Evolutionary conservation across 805 yeast genomes (phyloP), one percentile per base, ranked within the genome.

Genomic region (Lachancea waltii): DNA sequence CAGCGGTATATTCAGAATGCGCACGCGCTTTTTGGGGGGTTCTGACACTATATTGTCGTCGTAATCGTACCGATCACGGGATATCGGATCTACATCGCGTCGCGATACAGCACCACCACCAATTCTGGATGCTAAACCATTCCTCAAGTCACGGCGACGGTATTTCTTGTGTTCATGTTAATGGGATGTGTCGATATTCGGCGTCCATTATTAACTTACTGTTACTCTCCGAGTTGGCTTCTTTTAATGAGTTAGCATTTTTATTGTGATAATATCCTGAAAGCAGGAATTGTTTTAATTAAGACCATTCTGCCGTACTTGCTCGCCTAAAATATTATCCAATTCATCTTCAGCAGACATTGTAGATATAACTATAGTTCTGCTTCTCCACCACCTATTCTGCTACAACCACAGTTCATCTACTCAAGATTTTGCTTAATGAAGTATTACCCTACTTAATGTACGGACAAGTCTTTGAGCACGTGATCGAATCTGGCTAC

Each of bases 81-180:
- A 22, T 4, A 30, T 18, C 4, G 46, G 45, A 7, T 38, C 45
- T 7, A 26, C 16, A 22, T 38, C 42, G 14, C 38, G 35, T 31
- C 37, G 32, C 13, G 38, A 22, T 19, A 22, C 30, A 4, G 28
- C 41, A 10, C 38, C 14, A 5, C 44, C 41, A 13, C 56, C 58
- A 11, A 58, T 41, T 31, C 59, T 45, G 11, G 49, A 43, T 5
- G 51, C 60, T 19, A 57, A 38, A 29, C 53, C 46, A 35, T 56
- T 54, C 44, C 64, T 55, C 33, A 56, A 41, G 42, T 59, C 63
- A 38, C 64, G 53, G 31, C 59, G 55, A 44, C 62, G 62, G 40
- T 58, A 58, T 35, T 43, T 50, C 57, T 52, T 33, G 7, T 25
- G 11, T 14, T 9, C 21, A 29, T 27, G 38, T 38, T 34, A 33